Evolutionary conservation across 2,329 filamentous ascomycete genomes (phyloP).

Genomic region (Hansfordia pulvinata): DNA sequence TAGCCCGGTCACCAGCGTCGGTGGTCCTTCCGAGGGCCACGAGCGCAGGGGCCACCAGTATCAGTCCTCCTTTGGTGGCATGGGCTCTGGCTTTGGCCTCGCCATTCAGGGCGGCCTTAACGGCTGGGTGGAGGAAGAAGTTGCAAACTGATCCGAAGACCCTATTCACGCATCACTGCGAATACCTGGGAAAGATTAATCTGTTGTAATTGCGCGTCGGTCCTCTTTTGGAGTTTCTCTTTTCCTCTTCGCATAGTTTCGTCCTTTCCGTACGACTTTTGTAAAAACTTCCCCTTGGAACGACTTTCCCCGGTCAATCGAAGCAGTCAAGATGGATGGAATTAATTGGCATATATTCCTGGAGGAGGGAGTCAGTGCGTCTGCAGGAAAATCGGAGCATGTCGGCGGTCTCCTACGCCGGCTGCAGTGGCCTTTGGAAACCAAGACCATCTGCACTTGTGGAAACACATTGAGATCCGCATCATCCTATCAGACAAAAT

Average conservation of each 20-base stretch:
- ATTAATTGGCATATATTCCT: too few relatives aligned
- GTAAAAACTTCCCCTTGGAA: conserved; percentile 18
- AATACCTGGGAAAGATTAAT: conserved; percentile 19
- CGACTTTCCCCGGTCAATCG: conserved; percentile 15
- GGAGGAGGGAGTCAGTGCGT: too few relatives aligned
- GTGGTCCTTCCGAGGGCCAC: conserved; percentile 31
- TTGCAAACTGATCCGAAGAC: conserved; percentile 33
- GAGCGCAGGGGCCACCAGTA: conserved; percentile 54
- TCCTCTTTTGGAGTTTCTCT: conserved; percentile 12
- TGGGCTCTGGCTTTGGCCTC: conserved; percentile 45
- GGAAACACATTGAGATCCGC: too few relatives aligned
- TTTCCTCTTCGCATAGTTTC: conserved; percentile 11
- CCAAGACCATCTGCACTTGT: too few relatives aligned
- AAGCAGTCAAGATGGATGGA: conserved; percentile 3
- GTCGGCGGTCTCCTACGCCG: too few relatives aligned
- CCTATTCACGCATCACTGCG: conserved; percentile 3
- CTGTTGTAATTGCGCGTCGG: conserved; percentile 27
- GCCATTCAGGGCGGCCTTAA: conserved; percentile 51
- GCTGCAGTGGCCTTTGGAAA: too few relatives aligned
- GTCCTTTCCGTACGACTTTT: conserved; percentile 16
- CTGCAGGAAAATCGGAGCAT: too few relatives aligned
- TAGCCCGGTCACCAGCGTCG: conserved; percentile 33
- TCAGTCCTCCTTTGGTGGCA: conserved; percentile 47
- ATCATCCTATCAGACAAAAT: too few relatives aligned
- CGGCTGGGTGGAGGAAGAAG: conserved; percentile 56